phyloP scores from a whole-genome alignment of 2,329 filamentous ascomycete species.

The Xylaria sp. region DNA sequence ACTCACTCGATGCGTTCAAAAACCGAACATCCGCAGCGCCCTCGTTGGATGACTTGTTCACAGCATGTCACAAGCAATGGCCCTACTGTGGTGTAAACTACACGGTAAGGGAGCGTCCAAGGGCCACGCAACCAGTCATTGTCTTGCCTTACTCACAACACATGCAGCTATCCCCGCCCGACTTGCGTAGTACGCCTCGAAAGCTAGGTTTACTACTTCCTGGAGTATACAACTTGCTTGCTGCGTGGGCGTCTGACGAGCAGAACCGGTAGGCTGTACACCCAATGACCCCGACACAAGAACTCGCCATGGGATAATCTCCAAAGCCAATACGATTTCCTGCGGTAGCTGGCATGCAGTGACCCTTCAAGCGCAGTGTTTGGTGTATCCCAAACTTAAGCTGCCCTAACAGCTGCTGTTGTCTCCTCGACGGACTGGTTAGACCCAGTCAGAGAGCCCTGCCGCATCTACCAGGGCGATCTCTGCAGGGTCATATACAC shows the following conservation, averaged over 20 bases:
- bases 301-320: not conserved
- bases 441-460: constrained; percentile 9
- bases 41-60: not conserved
- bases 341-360: constrained; percentile 8
- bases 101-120: constrained; percentile 3
- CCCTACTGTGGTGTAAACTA: constrained; percentile 10
- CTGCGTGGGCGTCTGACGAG: not conserved
- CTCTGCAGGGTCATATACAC: constrained; percentile 13
- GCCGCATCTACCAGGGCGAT: not conserved
- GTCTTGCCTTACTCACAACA: constrained; percentile 10
- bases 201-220: not conserved
- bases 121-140: constrained; percentile 8
- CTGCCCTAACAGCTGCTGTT: not conserved
- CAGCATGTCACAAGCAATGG: not conserved
- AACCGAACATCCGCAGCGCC: constrained; percentile 1
- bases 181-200: constrained; percentile 11
- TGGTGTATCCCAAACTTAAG: not conserved
- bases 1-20: constrained; percentile 9
- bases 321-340: not conserved
- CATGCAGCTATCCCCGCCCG: constrained; percentile 21
- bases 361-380: not conserved
- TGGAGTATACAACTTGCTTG: not conserved
- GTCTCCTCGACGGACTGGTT: not conserved
- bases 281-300: not conserved
- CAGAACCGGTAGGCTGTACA: not conserved